phyloP scores from a whole-genome alignment of 345 rosid genomes.

The Erodium maritimum region DNA sequence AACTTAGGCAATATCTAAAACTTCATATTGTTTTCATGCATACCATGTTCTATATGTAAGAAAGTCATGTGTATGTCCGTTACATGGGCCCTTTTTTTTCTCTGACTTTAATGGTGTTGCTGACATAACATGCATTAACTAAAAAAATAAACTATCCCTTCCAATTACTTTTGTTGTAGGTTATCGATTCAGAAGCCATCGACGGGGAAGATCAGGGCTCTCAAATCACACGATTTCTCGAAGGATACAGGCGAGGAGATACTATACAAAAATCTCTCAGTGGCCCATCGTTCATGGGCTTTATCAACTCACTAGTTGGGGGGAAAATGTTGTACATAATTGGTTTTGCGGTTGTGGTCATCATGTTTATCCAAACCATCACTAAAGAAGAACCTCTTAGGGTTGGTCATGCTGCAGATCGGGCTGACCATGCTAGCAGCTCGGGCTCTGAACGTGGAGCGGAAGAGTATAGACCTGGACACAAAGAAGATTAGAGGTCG shows the following conservation, averaged over 20 bases:
- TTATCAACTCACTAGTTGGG: constrained; percentile 53
- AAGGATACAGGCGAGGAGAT: constrained; percentile 74
- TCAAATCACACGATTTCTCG: constrained; percentile 60
- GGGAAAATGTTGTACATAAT: constrained; percentile 44
- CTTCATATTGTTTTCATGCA: no score
- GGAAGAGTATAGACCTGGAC: background rate
- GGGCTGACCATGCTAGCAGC: constrained; percentile 20
- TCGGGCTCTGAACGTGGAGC: constrained; percentile 25
- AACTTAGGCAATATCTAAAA: no score
- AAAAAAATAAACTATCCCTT: no score
- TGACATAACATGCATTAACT: no score
- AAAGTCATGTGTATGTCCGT: no score
- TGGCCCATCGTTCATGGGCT: constrained; percentile 71
- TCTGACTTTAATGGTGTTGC: no score
- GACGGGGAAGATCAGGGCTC: constrained; percentile 63
- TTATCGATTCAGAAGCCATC: constrained; percentile 43
- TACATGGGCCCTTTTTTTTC: no score
- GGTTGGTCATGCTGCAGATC: constrained; percentile 25
- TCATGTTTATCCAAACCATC: constrained; percentile 43
- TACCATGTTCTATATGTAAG: no score
- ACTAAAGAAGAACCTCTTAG: constrained; percentile 41
- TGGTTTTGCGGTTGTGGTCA: constrained; percentile 52
- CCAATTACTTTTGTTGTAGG: constrained; percentile 25
- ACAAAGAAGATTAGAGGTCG: constrained; percentile 50
- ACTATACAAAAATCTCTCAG: constrained; percentile 36